These are phyloP conservation scores for Boletus insuetus DNA, from an alignment of 768 basidiomycete genomes.

Conservation along the genomic window DNA sequence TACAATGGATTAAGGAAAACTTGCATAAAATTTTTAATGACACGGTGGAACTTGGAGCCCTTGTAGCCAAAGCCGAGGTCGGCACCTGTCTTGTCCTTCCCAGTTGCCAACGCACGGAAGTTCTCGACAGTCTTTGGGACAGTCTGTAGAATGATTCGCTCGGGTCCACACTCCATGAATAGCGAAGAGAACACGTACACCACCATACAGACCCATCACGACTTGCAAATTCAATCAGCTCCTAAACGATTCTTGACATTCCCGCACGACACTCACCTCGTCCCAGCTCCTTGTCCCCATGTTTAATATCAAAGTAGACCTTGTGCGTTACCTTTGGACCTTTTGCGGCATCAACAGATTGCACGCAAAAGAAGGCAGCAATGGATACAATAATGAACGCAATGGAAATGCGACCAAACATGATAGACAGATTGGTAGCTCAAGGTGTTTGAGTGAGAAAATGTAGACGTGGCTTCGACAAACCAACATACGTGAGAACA, in stretches of 20 bases:
- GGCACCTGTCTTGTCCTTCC: conserved; percentile 61
- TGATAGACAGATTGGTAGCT: conserved; percentile 9
- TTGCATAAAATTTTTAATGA: conserved; percentile 92
- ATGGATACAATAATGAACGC: conserved; percentile 61
- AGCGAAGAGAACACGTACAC: conserved; percentile 44
- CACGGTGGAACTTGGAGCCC: conserved; percentile 94
- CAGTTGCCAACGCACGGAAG: conserved; percentile 91
- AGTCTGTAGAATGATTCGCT: conserved; percentile 46
- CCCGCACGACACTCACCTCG: conserved; percentile 52
- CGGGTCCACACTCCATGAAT: neutral
- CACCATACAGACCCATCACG: conserved; percentile 86
- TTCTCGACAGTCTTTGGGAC: conserved; percentile 97
- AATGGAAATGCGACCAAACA: conserved; percentile 64
- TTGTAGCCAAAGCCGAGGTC: conserved; percentile 89
- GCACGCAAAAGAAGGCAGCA: conserved; percentile 67
- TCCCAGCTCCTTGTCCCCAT: conserved; percentile 84
- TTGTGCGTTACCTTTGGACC: conserved; percentile 89
- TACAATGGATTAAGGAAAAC: conserved; percentile 15
- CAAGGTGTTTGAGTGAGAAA: conserved; percentile 17
- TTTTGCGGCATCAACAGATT: conserved; percentile 76
- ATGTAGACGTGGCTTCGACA: conserved; percentile 20
- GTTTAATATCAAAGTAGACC: conserved; percentile 93
- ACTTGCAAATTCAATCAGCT: conserved; percentile 42
- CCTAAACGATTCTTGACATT: neutral
- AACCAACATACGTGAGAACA: conserved; percentile 19